These are phyloP conservation scores for Isochrysis galbana DNA, from an alignment of 78 protist species.

Conservation along the genomic window DNA sequence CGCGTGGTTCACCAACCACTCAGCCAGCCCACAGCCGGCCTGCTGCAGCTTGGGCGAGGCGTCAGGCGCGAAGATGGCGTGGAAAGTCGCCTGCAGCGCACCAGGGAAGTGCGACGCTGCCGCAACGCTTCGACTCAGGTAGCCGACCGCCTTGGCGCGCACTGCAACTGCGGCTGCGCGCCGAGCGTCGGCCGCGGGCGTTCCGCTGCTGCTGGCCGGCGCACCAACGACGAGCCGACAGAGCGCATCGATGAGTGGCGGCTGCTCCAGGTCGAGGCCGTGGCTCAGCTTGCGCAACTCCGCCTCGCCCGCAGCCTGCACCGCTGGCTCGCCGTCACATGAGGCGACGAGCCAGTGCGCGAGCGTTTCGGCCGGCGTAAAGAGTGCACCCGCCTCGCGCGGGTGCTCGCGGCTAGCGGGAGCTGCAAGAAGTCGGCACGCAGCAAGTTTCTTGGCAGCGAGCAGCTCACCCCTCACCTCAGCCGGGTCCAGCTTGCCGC, in stretches of 20 bases:
- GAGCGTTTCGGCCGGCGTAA: neutral
- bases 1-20: neutral
- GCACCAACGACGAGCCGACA: neutral
- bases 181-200: neutral
- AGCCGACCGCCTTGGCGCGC: neutral
- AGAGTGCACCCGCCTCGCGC: neutral
- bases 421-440: neutral
- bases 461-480: constrained; percentile 24
- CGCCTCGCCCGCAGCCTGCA: neutral
- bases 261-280: neutral
- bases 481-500: neutral
- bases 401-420: neutral
- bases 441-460: neutral
- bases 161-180: neutral
- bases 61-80: neutral
- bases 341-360: neutral
- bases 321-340: neutral
- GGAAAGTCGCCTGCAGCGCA: neutral
- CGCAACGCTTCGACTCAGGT: neutral
- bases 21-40: neutral
- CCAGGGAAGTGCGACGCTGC: constrained; percentile 4
- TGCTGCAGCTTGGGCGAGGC: neutral
- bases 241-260: neutral
- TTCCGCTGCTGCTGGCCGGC: neutral
- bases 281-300: neutral